Evolutionary conservation across 805 yeast species (phyloP).

Genomic region (Saturnispora ahearnii): DNA sequence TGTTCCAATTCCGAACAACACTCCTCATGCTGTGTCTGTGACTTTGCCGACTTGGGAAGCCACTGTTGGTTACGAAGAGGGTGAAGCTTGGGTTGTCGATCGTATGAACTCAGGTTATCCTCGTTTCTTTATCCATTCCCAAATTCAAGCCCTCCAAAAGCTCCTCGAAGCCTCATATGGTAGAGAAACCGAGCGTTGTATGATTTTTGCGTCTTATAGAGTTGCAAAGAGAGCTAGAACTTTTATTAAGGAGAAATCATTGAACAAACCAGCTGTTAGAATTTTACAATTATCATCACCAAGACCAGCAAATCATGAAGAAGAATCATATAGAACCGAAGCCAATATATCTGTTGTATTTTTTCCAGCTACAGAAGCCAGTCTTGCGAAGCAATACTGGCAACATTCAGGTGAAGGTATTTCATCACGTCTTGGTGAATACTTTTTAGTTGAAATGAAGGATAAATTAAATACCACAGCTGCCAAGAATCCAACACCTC

Average conservation of each 20-base stretch:
- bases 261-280: conserved; percentile 36
- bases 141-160: conserved; percentile 46
- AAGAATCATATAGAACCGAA: conserved; percentile 50
- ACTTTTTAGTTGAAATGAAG: conserved; percentile 55
- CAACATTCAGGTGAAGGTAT: conserved; percentile 97
- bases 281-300: conserved; percentile 68
- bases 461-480: conserved; percentile 26
- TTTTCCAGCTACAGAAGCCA: conserved; percentile 49
- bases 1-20: conserved; percentile 78
- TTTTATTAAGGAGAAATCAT: conserved; percentile 46
- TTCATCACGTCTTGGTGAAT: conserved; percentile 84
- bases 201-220: conserved; percentile 68
- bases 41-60: conserved; percentile 94
- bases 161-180: conserved; percentile 64
- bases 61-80: conserved; percentile 87
- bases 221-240: conserved; percentile 82
- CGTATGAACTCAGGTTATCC: conserved; percentile 88
- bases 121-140: conserved; percentile 62
- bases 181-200: conserved; percentile 62
- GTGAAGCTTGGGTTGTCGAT: conserved; percentile 67
- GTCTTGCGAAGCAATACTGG: conserved; percentile 83
- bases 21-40: conserved; percentile 90
- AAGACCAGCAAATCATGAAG: conserved; percentile 52
- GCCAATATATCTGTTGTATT: conserved; percentile 73
- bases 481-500: conserved; percentile 14